phyloP scores from a whole-genome alignment of 306 rosid genomes.

The Quercus parvula region DNA sequence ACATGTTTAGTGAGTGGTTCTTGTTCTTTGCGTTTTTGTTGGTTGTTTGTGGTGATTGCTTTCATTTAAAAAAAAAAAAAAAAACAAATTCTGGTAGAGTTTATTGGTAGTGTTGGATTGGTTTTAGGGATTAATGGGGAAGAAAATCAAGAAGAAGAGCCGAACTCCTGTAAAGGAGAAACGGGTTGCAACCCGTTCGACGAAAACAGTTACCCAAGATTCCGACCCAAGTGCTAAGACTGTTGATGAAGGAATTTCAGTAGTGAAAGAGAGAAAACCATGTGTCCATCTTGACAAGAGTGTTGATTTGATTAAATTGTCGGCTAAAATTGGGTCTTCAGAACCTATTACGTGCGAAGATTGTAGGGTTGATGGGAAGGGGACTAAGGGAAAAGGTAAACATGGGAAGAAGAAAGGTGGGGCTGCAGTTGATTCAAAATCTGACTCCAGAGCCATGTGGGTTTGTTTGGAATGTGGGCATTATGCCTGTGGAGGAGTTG shows the following conservation, averaged over 20 bases:
- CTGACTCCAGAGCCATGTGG: constrained; percentile 74
- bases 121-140: constrained; percentile 75
- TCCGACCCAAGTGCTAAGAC: constrained; percentile 28
- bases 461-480: constrained; percentile 88
- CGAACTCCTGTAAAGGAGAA: constrained; percentile 56
- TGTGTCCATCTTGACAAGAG: constrained; percentile 78
- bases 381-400: constrained; percentile 61
- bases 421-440: constrained; percentile 46
- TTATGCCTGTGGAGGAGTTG: constrained; percentile 79
- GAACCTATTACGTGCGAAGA: constrained; percentile 56
- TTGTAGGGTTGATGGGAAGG: constrained; percentile 74
- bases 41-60: not conserved
- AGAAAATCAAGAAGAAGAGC: constrained; percentile 73
- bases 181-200: constrained; percentile 29
- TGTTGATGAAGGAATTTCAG: constrained; percentile 41
- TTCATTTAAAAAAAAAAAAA: not conserved
- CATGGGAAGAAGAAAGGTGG: constrained; percentile 71
- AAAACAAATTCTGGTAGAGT: not conserved
- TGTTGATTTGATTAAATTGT: constrained; percentile 49
- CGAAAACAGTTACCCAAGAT: constrained; percentile 28
- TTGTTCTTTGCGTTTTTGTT: not conserved
- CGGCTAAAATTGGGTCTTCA: constrained; percentile 49
- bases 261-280: constrained; percentile 44
- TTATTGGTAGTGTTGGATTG: constrained; percentile 24
- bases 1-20: constrained; percentile 1